Percentiles rank a stretch among this genome's conserved stretches.
Evolutionary conservation across 441 rosid genomes (phyloP).

Genomic region (Adansonia gregorii): DNA sequence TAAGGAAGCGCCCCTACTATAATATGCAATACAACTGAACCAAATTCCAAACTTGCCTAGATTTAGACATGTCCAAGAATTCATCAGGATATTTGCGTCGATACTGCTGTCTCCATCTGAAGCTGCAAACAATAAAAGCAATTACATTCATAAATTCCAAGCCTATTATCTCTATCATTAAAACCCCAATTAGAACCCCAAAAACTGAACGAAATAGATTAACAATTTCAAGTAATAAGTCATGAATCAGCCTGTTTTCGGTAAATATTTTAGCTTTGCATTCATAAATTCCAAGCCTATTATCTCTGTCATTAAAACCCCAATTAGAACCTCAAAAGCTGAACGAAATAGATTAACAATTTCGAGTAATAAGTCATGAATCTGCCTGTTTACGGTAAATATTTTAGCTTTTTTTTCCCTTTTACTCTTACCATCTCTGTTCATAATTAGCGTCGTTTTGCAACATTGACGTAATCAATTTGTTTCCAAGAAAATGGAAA

Average conservation of each 20-base stretch:
- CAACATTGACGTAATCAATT: background rate
- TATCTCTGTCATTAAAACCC: background rate
- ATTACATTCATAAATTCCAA: constrained; percentile 17
- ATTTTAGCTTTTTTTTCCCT: background rate
- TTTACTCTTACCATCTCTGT: no score
- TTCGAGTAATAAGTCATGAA: background rate
- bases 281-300: no score
- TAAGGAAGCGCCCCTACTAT: background rate
- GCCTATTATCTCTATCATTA: background rate
- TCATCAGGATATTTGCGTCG: constrained; percentile 89
- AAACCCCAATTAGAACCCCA: background rate
- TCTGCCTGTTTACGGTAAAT: background rate
- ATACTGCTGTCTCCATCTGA: constrained; percentile 81
- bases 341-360: background rate
- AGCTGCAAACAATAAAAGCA: constrained; percentile 45
- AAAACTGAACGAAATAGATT: background rate
- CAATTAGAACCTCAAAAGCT: constrained; percentile 3
- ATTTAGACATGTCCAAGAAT: constrained; percentile 80
- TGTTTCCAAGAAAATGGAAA: background rate
- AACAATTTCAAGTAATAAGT: background rate
- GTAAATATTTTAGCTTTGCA: background rate
- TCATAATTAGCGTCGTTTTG: background rate
- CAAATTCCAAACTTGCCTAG: constrained; percentile 47
- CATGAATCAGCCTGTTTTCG: background rate
- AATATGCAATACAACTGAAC: background rate